A percentile compares a stretch with the other conserved stretches of the same genome.
These are phyloP conservation scores for Inosperma sp. DNA, from an alignment of 768 basidiomycete species.

Conservation along the genomic window DNA sequence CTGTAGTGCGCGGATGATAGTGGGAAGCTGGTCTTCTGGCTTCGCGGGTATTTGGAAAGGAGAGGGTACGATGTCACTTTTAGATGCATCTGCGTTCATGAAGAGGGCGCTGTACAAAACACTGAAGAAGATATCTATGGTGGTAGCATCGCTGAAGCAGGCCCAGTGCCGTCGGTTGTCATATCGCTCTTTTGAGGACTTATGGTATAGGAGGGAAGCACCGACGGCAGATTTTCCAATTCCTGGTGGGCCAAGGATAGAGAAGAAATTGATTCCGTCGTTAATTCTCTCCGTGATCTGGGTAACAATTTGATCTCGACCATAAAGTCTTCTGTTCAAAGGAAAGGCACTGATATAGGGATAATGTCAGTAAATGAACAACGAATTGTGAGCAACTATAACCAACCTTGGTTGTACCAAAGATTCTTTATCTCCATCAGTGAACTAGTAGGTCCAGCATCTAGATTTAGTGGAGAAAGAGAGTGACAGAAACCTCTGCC, in stretches of 20 bases:
- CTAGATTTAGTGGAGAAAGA: background rate
- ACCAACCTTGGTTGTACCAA: background rate
- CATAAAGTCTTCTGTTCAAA: slow-evolving; percentile 1
- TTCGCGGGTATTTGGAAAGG: no score
- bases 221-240: slow-evolving; percentile 13
- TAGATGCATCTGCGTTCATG: background rate
- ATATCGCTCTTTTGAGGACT: slow-evolving; percentile 2
- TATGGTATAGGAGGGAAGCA: slow-evolving; percentile 7
- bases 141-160: background rate
- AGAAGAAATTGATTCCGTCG: background rate
- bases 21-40: background rate
- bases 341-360: background rate
- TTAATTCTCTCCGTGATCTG: background rate
- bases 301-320: background rate
- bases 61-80: background rate
- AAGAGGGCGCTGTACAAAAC: background rate
- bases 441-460: background rate
- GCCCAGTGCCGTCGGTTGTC: slow-evolving; percentile 10
- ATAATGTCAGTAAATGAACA: background rate
- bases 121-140: background rate
- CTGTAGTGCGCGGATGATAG: background rate
- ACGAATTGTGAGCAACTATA: no score
- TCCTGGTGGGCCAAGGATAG: slow-evolving; percentile 9
- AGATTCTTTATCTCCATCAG: background rate
- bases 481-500: background rate